These are phyloP conservation scores for Chimonanthus praecox DNA, from an alignment of 164 flowering plant genomes.

Conservation along the genomic window DNA sequence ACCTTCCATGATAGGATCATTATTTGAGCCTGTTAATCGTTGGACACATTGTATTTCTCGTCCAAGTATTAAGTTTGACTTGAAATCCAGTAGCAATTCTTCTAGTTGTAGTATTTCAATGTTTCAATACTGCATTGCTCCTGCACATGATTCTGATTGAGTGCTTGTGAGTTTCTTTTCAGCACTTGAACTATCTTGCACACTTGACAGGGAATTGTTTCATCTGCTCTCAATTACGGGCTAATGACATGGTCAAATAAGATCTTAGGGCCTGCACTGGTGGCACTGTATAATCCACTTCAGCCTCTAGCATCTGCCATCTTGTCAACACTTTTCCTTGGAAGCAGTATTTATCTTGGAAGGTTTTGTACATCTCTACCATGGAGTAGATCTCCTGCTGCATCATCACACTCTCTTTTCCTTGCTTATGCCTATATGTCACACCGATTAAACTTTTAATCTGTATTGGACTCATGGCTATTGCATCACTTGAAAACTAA, in stretches of 20 bases:
- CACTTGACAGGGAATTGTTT: slow-evolving; percentile 56
- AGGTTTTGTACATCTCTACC: slow-evolving; percentile 41
- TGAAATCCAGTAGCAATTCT: no score
- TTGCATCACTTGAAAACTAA: neutral
- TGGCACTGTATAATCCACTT: slow-evolving; percentile 87
- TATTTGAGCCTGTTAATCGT: no score
- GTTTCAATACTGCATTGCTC: no score
- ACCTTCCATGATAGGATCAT: no score
- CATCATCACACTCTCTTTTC: neutral
- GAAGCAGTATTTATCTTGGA: slow-evolving; percentile 88
- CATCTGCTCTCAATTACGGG: slow-evolving; percentile 92
- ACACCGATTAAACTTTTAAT: neutral
- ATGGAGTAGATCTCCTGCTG: neutral
- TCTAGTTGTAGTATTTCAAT: no score
- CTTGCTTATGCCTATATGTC: neutral
- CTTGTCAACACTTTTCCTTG: slow-evolving; percentile 79
- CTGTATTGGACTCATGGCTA: neutral
- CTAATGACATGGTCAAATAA: slow-evolving; percentile 91
- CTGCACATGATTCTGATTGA: no score
- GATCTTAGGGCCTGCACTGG: slow-evolving; percentile 85
- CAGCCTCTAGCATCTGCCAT: slow-evolving; percentile 92
- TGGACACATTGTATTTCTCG: no score
- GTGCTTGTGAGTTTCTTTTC: no score
- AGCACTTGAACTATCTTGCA: no score
- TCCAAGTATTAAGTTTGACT: no score